phyloP scores from a whole-genome alignment of 352 stramenopile species.

The Hyaloperonospora arabidopsidis region DNA sequence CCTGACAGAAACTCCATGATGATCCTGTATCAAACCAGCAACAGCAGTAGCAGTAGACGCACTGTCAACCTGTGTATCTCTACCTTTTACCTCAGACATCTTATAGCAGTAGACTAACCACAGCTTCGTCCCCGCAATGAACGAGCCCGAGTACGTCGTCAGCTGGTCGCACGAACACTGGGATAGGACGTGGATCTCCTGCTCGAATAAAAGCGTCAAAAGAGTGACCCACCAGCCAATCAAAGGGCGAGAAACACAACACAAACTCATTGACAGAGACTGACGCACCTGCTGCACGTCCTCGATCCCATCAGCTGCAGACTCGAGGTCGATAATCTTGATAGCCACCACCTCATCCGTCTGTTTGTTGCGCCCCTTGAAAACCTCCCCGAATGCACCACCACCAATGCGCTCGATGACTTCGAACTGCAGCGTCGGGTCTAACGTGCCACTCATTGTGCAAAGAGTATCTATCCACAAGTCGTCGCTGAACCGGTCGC shows the following conservation, averaged over 20 bases:
- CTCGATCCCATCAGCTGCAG: slow-evolving; percentile 78
- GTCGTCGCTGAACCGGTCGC: no score
- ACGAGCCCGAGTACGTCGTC: slow-evolving; percentile 84
- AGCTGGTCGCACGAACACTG: slow-evolving; percentile 86
- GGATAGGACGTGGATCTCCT: slow-evolving; percentile 88
- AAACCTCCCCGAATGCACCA: slow-evolving; percentile 78
- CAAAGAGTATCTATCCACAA: neutral
- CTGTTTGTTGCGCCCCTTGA: slow-evolving; percentile 59
- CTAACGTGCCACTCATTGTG: slow-evolving; percentile 42
- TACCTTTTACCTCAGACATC: neutral
- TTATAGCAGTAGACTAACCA: slow-evolving; percentile 31
- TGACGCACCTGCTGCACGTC: slow-evolving; percentile 67
- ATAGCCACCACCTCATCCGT: slow-evolving; percentile 67
- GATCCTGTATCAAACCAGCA: slow-evolving; percentile 71
- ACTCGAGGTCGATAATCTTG: slow-evolving; percentile 83
- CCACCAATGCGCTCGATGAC: slow-evolving; percentile 74
- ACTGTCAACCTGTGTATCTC: neutral
- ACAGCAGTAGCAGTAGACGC: neutral
- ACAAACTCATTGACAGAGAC: neutral
- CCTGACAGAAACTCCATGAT: slow-evolving; percentile 92
- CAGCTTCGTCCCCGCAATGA: slow-evolving; percentile 75
- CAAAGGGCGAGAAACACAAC: neutral
- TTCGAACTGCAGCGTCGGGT: slow-evolving; percentile 59
- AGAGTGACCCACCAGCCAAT: neutral
- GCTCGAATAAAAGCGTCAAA: neutral